Conservation (phyloP, 331 rosid genomes). For the Spiraea crenata region DNA sequence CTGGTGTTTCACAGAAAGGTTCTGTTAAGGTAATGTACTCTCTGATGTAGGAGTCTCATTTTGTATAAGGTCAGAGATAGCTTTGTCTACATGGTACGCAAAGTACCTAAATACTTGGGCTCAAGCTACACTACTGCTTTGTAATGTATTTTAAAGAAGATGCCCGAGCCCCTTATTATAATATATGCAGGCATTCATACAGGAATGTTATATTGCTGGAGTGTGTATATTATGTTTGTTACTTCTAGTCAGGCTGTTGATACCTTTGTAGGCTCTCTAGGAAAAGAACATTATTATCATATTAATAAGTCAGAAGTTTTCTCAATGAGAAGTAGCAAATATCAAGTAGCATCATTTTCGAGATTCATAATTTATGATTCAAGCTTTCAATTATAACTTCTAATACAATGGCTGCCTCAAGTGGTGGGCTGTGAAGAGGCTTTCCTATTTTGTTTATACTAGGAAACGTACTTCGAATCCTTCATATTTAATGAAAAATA, state of each 20-base stretch:
- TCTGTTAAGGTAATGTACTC: constrained; percentile 66
- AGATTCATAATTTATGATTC: neutral
- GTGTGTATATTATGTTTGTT: neutral
- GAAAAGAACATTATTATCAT: neutral
- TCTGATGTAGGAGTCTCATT: constrained; percentile 11
- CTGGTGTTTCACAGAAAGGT: constrained; percentile 50
- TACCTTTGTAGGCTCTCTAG: neutral
- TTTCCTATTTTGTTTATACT: too few relatives aligned
- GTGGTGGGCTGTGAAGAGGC: too few relatives aligned
- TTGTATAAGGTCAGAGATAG: neutral
- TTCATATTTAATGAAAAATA: neutral
- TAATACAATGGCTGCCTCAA: neutral
- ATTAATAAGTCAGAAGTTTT: neutral
- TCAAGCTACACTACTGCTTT: neutral
- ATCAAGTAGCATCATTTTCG: neutral
- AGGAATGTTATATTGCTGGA: neutral
- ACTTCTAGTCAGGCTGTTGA: neutral
- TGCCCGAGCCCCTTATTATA: neutral
- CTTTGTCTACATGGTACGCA: neutral
- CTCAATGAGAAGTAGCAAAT: neutral
- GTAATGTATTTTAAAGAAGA: too few relatives aligned
- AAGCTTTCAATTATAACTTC: neutral
- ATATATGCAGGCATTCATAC: neutral
- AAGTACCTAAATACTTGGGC: neutral
- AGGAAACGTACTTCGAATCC: neutral